Evolutionary conservation across 148 eudicot species (phyloP).

Genomic region (Spergularia marina): DNA sequence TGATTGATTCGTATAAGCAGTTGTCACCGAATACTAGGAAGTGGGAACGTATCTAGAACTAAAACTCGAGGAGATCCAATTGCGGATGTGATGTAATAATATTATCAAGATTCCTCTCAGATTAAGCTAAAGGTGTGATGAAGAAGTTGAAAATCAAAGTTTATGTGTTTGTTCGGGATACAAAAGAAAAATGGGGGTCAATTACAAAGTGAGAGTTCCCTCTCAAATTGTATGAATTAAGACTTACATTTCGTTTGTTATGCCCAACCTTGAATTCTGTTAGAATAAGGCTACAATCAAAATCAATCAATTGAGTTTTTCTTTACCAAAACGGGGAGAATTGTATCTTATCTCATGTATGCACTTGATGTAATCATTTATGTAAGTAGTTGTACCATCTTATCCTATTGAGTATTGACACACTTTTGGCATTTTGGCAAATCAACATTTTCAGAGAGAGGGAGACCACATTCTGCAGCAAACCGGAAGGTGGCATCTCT

Average conservation of each 20-base stretch:
- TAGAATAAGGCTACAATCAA: not conserved
- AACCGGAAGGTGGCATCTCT: conserved; percentile 12
- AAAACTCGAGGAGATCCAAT: too few species aligned
- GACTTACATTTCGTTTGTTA: not conserved
- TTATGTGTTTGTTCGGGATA: too few species aligned
- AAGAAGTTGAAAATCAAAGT: too few species aligned
- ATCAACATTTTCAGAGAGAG: not conserved
- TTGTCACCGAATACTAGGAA: too few species aligned
- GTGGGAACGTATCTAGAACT: too few species aligned
- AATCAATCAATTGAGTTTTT: not conserved
- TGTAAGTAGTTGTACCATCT: not conserved
- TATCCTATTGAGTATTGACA: not conserved
- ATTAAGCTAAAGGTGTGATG: too few species aligned
- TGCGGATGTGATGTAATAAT: too few species aligned
- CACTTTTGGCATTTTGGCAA: not conserved
- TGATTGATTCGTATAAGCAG: too few species aligned
- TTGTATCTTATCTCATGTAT: not conserved
- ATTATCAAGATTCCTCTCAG: too few species aligned
- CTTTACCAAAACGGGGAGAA: not conserved
- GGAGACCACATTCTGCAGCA: conserved; percentile 9
- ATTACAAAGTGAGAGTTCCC: too few species aligned
- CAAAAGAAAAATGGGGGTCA: too few species aligned
- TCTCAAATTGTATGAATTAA: too few species aligned
- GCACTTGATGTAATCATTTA: not conserved
- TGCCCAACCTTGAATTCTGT: not conserved